A percentile compares a stretch with the other conserved stretches of the same genome.
Evolutionary conservation across 805 yeast genomes (phyloP).

Genomic region (Starmerella stellata): DNA sequence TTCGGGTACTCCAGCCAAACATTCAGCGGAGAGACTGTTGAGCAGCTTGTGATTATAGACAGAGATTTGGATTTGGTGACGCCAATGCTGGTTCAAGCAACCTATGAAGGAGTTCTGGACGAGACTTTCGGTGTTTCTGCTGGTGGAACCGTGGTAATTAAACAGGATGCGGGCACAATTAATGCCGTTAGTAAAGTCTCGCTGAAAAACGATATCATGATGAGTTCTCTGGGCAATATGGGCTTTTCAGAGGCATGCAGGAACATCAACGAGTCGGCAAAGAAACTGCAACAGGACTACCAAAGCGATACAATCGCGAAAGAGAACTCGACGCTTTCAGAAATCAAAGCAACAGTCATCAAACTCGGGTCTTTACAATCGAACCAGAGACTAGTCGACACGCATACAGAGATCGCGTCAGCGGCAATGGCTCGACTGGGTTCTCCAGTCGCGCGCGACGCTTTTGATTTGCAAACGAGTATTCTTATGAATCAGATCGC

Average conservation of each 20-base stretch:
- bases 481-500: constrained; percentile 38
- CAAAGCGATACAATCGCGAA: constrained; percentile 33
- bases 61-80: constrained; percentile 58
- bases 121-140: constrained; percentile 39
- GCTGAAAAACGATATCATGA: constrained; percentile 13
- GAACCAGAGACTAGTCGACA: constrained; percentile 47
- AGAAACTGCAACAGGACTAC: constrained; percentile 47
- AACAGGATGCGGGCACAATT: background rate
- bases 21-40: constrained; percentile 22
- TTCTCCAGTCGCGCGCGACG: constrained; percentile 18
- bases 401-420: constrained; percentile 63
- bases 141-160: constrained; percentile 19
- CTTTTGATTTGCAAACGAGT: constrained; percentile 34
- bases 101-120: constrained; percentile 66
- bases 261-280: constrained; percentile 51
- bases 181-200: constrained; percentile 2
- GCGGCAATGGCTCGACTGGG: constrained; percentile 34
- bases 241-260: constrained; percentile 72
- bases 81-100: constrained; percentile 55
- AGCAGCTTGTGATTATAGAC: constrained; percentile 61
- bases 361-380: constrained; percentile 48
- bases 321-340: constrained; percentile 29
- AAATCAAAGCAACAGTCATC: constrained; percentile 55
- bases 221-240: constrained; percentile 33
- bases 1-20: constrained; percentile 18